These are phyloP conservation scores for Pyrenochaeta sp. DNA, from an alignment of 2,329 filamentous ascomycete species.

Conservation along the genomic window DNA sequence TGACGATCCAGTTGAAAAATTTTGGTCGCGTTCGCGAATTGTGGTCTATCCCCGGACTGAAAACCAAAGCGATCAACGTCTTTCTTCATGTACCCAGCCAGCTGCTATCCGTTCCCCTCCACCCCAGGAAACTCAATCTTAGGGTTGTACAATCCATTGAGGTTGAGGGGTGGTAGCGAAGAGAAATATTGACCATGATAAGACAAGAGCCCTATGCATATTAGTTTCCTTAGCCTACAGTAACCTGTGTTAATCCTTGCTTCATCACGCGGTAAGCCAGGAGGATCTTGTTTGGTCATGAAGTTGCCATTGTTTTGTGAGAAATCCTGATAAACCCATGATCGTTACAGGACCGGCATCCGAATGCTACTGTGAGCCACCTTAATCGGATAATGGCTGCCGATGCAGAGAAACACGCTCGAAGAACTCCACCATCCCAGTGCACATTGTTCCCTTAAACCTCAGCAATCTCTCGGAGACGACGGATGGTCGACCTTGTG, in stretches of 20 bases:
- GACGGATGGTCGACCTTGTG: conserved; percentile 94
- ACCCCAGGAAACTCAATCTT: background rate
- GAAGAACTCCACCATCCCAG: conserved; percentile 46
- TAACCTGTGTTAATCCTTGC: background rate
- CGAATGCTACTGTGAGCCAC: conserved; percentile 41
- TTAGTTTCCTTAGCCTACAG: background rate
- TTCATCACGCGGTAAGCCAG: background rate
- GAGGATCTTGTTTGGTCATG: conserved; percentile 30
- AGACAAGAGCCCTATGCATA: background rate
- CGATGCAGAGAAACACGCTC: conserved; percentile 46
- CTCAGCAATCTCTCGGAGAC: conserved; percentile 97
- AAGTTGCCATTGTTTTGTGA: conserved; percentile 49
- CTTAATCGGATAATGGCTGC: conserved; percentile 39
- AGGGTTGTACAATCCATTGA: background rate
- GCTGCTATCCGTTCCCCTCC: too few relatives aligned
- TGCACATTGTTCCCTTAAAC: conserved; percentile 66
- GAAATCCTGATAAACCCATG: conserved; percentile 46
- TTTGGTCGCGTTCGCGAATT: too few relatives aligned
- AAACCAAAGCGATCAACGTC: too few relatives aligned
- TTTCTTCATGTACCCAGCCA: too few relatives aligned
- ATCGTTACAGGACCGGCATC: conserved; percentile 47
- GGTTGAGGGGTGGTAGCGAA: background rate
- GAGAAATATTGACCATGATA: background rate
- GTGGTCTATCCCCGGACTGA: too few relatives aligned
- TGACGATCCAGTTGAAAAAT: too few relatives aligned